phyloP scores from a whole-genome alignment of 2,329 filamentous ascomycete species.

The Pyricularia sp. region DNA sequence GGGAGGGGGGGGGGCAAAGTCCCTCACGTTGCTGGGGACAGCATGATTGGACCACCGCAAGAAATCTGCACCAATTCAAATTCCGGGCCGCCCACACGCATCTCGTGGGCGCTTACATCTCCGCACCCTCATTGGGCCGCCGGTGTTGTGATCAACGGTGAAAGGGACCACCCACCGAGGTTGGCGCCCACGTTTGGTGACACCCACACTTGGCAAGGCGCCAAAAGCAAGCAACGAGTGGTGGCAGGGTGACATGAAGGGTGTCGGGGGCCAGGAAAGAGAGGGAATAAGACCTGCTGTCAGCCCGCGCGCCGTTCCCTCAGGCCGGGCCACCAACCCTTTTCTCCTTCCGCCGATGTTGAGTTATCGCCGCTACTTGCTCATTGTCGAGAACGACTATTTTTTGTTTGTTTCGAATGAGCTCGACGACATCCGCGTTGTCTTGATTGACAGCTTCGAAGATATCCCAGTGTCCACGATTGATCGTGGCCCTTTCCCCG shows the following conservation, averaged over 20 bases:
- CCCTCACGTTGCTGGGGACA: background rate
- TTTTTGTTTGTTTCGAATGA: background rate
- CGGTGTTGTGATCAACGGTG: background rate
- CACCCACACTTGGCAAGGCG: constrained; percentile 1
- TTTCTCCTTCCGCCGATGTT: background rate
- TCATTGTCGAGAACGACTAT: background rate
- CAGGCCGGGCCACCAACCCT: background rate
- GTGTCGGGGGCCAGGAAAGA: background rate
- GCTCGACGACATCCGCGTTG: background rate
- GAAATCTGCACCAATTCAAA: background rate
- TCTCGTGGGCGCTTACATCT: background rate
- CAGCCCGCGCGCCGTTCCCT: background rate
- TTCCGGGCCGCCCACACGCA: background rate
- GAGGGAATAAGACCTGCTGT: background rate
- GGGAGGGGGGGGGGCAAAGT: background rate
- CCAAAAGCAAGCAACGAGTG: background rate
- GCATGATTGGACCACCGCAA: background rate
- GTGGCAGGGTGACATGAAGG: background rate
- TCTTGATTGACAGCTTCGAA: background rate
- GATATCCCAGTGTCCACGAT: background rate
- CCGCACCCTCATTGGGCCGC: background rate
- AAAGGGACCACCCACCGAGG: background rate
- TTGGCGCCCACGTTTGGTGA: background rate
- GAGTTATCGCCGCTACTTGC: background rate
- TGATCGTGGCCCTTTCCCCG: background rate